A percentile compares a stretch with the other conserved stretches of the same genome.
These are phyloP conservation scores for Musa balbisiana DNA, from an alignment of 202 grass and related monocot genomes.

Conservation along the genomic window DNA sequence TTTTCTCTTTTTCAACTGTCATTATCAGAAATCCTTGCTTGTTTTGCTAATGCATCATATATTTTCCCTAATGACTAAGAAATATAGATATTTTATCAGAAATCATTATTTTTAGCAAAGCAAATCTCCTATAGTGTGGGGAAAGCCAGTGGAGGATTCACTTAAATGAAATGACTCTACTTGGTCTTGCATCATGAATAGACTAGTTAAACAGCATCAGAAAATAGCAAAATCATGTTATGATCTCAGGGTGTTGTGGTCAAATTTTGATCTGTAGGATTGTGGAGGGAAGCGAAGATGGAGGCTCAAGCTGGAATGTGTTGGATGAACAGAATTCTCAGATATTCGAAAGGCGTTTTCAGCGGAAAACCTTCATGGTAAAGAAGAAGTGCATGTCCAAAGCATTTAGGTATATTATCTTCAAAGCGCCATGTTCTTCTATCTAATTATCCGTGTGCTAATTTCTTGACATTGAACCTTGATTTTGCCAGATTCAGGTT, in stretches of 20 bases:
- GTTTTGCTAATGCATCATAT: no score
- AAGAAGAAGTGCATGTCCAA: constrained; percentile 35
- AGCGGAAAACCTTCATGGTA: constrained; percentile 57
- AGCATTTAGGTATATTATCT: constrained; percentile 51
- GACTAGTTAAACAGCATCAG: no score
- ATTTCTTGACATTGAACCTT: constrained; percentile 5
- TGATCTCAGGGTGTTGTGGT: not conserved
- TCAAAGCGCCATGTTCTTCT: constrained; percentile 1
- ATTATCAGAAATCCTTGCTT: no score
- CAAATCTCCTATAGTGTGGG: no score
- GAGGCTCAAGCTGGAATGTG: constrained; percentile 59
- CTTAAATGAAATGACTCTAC: no score
- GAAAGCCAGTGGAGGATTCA: no score
- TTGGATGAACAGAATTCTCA: constrained; percentile 56
- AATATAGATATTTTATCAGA: no score
- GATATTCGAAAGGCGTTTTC: constrained; percentile 59
- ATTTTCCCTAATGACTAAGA: no score
- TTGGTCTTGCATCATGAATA: no score
- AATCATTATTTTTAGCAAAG: no score
- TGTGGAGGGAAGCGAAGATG: constrained; percentile 64
- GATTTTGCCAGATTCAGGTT: constrained; percentile 50
- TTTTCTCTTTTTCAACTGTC: no score
- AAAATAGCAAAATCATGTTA: no score
- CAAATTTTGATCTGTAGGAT: constrained; percentile 38
- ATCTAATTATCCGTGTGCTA: not conserved